Percentiles rank a stretch among this genome's conserved stretches.
phyloP scores from a whole-genome alignment of 768 basidiomycete species.

The Tricholoma saponaceum region DNA sequence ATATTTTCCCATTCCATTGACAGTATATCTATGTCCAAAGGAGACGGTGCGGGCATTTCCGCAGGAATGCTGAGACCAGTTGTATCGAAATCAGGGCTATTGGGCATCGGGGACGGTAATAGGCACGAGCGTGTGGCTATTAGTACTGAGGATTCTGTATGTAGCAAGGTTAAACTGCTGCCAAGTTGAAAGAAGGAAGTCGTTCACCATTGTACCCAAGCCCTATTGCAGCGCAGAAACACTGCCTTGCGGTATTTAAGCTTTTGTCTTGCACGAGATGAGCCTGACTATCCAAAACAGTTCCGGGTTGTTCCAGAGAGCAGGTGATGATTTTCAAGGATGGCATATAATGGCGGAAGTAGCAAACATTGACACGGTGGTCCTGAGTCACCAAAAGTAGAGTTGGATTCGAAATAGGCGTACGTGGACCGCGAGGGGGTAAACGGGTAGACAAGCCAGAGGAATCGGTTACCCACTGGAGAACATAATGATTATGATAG shows the following conservation, averaged over 20 bases:
- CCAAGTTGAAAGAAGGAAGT: background rate
- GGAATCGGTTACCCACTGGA: slow-evolving; percentile 50
- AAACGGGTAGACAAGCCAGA: slow-evolving; percentile 49
- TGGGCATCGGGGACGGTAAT: slow-evolving; percentile 31
- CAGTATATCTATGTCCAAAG: slow-evolving; percentile 19
- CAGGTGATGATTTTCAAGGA: slow-evolving; percentile 45
- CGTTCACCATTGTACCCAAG: slow-evolving; percentile 53
- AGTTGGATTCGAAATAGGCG: slow-evolving; percentile 49
- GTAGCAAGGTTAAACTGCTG: background rate
- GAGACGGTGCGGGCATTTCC: slow-evolving; percentile 22
- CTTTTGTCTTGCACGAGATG: slow-evolving; percentile 29
- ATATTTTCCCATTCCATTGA: slow-evolving; percentile 46
- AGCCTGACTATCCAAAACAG: slow-evolving; percentile 30
- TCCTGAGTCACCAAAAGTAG: slow-evolving; percentile 65
- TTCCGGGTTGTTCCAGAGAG: slow-evolving; percentile 39
- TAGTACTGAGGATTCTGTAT: slow-evolving; percentile 50
- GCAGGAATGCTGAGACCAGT: slow-evolving; percentile 30
- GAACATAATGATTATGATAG: slow-evolving; percentile 1
- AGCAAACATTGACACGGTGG: slow-evolving; percentile 51
- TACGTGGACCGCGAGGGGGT: slow-evolving; percentile 53
- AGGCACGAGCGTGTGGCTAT: slow-evolving; percentile 60
- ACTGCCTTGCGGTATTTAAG: slow-evolving; percentile 38
- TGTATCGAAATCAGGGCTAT: background rate
- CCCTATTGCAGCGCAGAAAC: slow-evolving; percentile 56
- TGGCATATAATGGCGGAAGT: slow-evolving; percentile 41